Evolutionary conservation across 768 basidiomycete species (phyloP), one percentile per base, ranked within the genome.

Genomic region (Leccinum imitatum): DNA sequence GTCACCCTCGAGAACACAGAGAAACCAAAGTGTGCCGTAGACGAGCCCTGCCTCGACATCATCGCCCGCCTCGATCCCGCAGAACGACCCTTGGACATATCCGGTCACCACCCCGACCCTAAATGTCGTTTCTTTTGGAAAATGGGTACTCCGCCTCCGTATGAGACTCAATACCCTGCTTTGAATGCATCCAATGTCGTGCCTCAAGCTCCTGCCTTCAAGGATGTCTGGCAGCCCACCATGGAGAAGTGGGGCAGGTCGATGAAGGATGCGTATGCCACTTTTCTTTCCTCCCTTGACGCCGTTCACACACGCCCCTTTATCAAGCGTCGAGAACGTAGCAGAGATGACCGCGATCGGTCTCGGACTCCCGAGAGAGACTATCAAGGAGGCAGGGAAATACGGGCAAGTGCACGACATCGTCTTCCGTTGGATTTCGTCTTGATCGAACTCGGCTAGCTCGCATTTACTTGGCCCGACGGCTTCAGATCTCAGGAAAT

Each of bases 1-100:
- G 93, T 94, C 5, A 97, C 95, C 5, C 84, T 96, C n/a, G 93
- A 95, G 76, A 94, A 95, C 73, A 98, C 94, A 2, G 95, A 97
- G 77, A 93, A 92, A 67, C 89, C 90, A 39, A 91, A 86, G 71
- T 93, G 91, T 71, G 90, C 91, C 4, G 87, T 85, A 10, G 84
- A 94, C 68, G 87, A 90, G 52, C 86, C 90, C 11, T 98, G 95
- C 70, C 80, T 92, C 46, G 78, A 79, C 44, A 80, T 98, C 59
- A 98, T 98, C 64, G 83, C 84, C 54, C 77, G 78, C 3, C 79
- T 98, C 23, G 90, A 90, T 41, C 86, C 87, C 3, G 74, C 81
- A 0, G 92, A 98, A 68, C 76, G 95, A 31, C 95, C 95, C 7
- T 73, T 98, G 54, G 95, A 98, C 72, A 87, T 91, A 58, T 79